phyloP scores from a whole-genome alignment of 345 rosid genomes.

The Physaria fendleri region DNA sequence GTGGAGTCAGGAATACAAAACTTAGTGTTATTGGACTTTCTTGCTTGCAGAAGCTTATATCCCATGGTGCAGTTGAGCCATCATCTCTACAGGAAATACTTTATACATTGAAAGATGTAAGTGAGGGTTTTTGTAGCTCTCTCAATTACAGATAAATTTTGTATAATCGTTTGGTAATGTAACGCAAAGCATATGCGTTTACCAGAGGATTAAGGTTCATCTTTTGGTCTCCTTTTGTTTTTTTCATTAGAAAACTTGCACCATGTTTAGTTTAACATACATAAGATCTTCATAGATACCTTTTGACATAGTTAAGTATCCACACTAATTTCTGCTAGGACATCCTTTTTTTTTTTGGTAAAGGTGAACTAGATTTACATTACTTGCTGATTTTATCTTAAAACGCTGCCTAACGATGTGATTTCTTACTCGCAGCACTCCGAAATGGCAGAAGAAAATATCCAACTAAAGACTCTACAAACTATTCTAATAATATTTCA shows the following conservation, averaged over 20 bases:
- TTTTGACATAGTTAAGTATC: neutral
- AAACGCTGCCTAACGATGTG: constrained; percentile 12
- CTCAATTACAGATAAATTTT: neutral
- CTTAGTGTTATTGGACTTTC: constrained; percentile 95
- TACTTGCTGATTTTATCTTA: neutral
- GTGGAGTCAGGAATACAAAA: constrained; percentile 77
- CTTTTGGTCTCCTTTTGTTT: neutral
- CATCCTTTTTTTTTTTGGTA: neutral
- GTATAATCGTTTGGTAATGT: neutral
- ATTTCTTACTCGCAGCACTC: constrained; percentile 65
- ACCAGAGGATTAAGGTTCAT: neutral
- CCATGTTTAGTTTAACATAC: neutral
- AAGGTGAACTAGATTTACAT: constrained; percentile 19
- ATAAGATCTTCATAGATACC: constrained; percentile 2
- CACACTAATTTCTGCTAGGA: neutral
- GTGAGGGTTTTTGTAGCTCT: constrained; percentile 20
- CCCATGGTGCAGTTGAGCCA: constrained; percentile 93
- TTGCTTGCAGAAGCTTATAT: constrained; percentile 89
- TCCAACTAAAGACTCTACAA: constrained; percentile 91
- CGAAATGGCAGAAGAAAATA: constrained; percentile 87
- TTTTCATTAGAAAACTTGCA: neutral
- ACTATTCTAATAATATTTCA: constrained; percentile 91
- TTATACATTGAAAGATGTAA: constrained; percentile 74
- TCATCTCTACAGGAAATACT: constrained; percentile 77
- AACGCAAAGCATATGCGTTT: neutral